Base-by-base conservation (phyloP, 208 protist genomes). In the Strigomonas culicis region DNA sequence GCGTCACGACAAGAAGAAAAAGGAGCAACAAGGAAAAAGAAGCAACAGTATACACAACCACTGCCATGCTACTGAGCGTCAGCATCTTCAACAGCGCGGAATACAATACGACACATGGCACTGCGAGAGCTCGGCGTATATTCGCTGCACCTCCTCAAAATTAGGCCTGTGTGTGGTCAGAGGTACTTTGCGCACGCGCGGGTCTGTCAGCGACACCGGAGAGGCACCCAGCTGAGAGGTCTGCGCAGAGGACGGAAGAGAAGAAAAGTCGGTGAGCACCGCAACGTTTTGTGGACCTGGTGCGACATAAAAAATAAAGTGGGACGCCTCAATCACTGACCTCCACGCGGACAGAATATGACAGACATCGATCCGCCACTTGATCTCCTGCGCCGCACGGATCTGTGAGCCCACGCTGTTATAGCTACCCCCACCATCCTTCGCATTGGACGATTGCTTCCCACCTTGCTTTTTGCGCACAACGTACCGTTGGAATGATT, bases 391-490 rank as follows among this genome's bases (percentile, higher is more conserved):
- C 7, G 82, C 79, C 15, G 79, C 75, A n/a, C 92, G 81, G 28
- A 97, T 95, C 63, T 88, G 78, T 0, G 88, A 93, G 19, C 92
- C 92, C 7, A 86, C 75, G 47, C 86, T 93, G 64, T 84, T 77
- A 63, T 85, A 94, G 50, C 80, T 88, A 31, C 82, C 81, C 19
- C 77, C 75, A 4, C 63, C 70, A 49, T 95, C 86, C 70, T 90
- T 90, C 19, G 88, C 85, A 59, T 86, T 84, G 17, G 70, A 88
- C 1, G 88, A 92, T 68, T 97, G 92, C 63, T 90, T 89, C 27
- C 90, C 88, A 21, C 92, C 92, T 69, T 97, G 92, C 69, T 97
- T 97, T 60, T 97, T 97, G 25, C 92, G 84, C 57, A 93, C 84
- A 3, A 95, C 86, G 61, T 97, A 97, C n/a, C 90, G 80, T 70